Evolutionary conservation across 1,284 basidiomycete species (phyloP).

Genomic region (Ustilago sp.): DNA sequence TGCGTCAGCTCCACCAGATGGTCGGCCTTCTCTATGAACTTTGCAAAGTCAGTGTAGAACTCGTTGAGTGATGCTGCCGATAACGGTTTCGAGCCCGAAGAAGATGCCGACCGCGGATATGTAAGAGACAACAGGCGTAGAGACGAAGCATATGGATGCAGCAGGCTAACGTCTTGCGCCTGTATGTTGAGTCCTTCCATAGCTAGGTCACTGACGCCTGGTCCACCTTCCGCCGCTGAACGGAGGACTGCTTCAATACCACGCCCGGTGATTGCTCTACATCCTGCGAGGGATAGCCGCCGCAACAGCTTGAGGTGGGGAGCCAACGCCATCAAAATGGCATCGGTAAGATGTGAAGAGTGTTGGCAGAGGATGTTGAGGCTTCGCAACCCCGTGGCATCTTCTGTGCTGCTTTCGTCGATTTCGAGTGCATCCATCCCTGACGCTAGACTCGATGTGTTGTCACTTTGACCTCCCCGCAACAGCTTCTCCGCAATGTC

Average conservation of each 20-base stretch:
- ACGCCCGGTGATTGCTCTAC: constrained; percentile 54
- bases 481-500: constrained; percentile 40
- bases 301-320: constrained; percentile 44
- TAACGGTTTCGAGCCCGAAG: constrained; percentile 37
- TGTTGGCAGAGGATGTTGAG: constrained; percentile 53
- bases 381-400: constrained; percentile 34
- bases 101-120: constrained; percentile 47
- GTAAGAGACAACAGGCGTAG: constrained; percentile 53
- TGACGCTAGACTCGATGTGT: constrained; percentile 5
- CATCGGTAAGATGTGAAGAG: constrained; percentile 58
- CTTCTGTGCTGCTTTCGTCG: background rate
- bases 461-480: background rate
- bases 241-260: constrained; percentile 55
- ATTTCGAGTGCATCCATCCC: background rate
- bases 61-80: constrained; percentile 31
- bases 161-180: constrained; percentile 28
- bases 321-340: constrained; percentile 40
- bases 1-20: constrained; percentile 51
- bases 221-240: constrained; percentile 8
- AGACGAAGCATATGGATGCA: constrained; percentile 27
- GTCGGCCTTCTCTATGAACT: constrained; percentile 33
- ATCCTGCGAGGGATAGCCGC: constrained; percentile 59
- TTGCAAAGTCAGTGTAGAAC: constrained; percentile 49
- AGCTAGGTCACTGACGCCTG: constrained; percentile 48
- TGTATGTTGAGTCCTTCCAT: constrained; percentile 60